Evolutionary conservation across 2,329 filamentous ascomycete genomes (phyloP).

Genomic region (Hymenoscyphus occultus): DNA sequence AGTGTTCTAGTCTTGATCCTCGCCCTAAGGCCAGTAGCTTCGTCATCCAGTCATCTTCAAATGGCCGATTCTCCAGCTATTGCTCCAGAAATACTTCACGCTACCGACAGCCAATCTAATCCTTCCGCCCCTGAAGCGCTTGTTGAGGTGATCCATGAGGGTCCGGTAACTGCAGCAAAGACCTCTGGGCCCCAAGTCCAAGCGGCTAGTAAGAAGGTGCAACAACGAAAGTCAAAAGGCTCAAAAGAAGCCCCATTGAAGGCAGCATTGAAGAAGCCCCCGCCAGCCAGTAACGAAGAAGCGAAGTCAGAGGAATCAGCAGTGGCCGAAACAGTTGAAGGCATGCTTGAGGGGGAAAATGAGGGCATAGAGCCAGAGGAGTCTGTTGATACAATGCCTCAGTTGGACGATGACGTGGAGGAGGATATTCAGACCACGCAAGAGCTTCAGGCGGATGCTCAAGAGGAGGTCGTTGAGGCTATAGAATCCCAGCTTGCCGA

Average conservation of each 20-base stretch:
- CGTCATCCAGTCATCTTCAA: background rate
- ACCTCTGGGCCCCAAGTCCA: background rate
- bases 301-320: background rate
- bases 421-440: background rate
- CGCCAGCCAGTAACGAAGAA: background rate
- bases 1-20: slow-evolving; percentile 53
- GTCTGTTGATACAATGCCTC: too few species aligned
- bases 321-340: background rate
- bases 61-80: background rate
- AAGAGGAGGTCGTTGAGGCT: background rate
- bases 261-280: background rate
- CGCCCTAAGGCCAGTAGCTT: slow-evolving; percentile 35
- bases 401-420: background rate
- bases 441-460: background rate
- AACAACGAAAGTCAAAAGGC: background rate
- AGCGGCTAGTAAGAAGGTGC: background rate
- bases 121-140: background rate
- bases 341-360: too few species aligned
- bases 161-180: background rate
- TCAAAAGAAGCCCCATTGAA: background rate
- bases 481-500: background rate
- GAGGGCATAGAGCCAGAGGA: too few species aligned
- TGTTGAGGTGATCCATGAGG: background rate
- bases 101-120: background rate
- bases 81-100: background rate